These are phyloP conservation scores for Entophlyctis luteolus DNA, from an alignment of 192 early-diverging fungal genomes.

Conservation along the genomic window DNA sequence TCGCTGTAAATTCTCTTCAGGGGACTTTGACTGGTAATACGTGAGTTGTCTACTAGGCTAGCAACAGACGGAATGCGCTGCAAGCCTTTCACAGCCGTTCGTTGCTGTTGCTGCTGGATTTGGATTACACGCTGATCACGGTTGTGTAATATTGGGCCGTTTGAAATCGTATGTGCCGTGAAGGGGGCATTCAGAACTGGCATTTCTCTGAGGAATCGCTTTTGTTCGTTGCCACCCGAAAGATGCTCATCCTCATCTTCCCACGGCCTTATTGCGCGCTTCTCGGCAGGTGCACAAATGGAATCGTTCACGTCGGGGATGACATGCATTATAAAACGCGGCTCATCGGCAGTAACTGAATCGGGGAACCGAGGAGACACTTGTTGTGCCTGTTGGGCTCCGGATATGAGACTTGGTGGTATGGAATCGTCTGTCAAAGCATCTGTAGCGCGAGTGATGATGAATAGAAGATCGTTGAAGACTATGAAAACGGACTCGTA, in stretches of 20 bases:
- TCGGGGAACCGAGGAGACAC: not conserved
- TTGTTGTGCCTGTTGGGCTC: not conserved
- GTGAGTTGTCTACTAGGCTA: not conserved
- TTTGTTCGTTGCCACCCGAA: not conserved
- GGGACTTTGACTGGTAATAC: no score
- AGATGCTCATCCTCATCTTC: conserved; percentile 1
- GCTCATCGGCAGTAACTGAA: not conserved
- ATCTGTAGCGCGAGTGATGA: not conserved
- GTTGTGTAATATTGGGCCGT: no score
- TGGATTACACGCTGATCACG: no score
- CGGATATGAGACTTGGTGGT: not conserved
- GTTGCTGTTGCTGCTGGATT: no score
- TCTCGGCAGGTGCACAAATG: not conserved
- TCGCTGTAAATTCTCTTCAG: no score
- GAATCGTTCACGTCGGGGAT: not conserved
- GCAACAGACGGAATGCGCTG: not conserved
- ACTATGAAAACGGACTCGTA: not conserved
- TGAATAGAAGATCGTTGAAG: not conserved
- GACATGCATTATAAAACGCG: not conserved
- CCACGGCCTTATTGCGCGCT: conserved; percentile 15
- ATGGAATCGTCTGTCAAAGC: not conserved
- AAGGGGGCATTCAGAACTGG: no score
- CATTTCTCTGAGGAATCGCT: no score
- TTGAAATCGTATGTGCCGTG: no score
- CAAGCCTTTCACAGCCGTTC: not conserved